Percentiles rank a stretch among this genome's conserved stretches.
phyloP scores from a whole-genome alignment of 1,284 basidiomycete species.

The Pholiota adiposa region DNA sequence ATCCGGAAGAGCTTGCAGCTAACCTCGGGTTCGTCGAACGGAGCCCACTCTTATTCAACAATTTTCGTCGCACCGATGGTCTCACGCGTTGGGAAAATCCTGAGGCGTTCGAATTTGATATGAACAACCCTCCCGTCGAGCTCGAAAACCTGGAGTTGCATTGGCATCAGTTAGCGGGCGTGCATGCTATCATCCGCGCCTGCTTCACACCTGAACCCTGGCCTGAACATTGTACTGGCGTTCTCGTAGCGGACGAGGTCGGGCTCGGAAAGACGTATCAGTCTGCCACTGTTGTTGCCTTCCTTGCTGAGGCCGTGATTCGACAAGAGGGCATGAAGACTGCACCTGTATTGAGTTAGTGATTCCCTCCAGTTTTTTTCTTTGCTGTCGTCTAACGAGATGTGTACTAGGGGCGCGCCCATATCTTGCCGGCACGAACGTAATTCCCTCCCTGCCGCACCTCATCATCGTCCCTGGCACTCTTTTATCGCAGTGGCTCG shows the following conservation, averaged over 20 bases:
- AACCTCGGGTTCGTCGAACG: slow-evolving; percentile 24
- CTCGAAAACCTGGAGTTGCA: slow-evolving; percentile 15
- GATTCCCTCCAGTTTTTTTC: neutral
- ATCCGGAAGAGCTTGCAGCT: slow-evolving; percentile 5
- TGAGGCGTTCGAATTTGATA: slow-evolving; percentile 6
- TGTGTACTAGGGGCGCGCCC: slow-evolving; percentile 19
- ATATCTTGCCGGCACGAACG: slow-evolving; percentile 11
- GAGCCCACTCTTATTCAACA: slow-evolving; percentile 28
- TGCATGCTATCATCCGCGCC: slow-evolving; percentile 30
- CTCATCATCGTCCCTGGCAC: slow-evolving; percentile 34
- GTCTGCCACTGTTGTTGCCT: slow-evolving; percentile 22
- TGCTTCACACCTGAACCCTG: slow-evolving; percentile 21
- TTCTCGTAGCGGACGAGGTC: slow-evolving; percentile 34
- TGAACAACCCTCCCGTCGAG: neutral
- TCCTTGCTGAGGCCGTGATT: slow-evolving; percentile 23
- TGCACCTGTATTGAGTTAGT: slow-evolving; percentile 25
- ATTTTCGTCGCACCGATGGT: slow-evolving; percentile 18
- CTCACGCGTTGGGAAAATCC: slow-evolving; percentile 24
- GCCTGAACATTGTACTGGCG: slow-evolving; percentile 12
- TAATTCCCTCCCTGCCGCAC: slow-evolving; percentile 23
- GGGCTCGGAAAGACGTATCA: slow-evolving; percentile 36
- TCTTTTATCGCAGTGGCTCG: slow-evolving; percentile 28
- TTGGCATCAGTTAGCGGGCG: slow-evolving; percentile 35
- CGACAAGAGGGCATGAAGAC: neutral
- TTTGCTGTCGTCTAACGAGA: too few relatives aligned